Evolutionary conservation across 352 stramenopile species (phyloP).

Genomic region (Phytophthora multivora): DNA sequence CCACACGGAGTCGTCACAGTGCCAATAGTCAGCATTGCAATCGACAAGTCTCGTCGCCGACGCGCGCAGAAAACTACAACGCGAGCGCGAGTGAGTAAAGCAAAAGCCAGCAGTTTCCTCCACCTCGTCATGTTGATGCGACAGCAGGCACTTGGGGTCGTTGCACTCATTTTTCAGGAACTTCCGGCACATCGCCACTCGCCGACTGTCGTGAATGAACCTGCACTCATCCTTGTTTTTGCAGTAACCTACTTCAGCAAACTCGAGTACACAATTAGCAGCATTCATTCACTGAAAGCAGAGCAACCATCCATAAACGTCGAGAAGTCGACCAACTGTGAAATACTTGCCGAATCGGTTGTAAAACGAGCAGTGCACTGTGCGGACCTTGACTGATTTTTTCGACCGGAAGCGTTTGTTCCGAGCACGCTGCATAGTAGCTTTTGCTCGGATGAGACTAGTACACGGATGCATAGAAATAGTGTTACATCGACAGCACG

Average conservation of each 20-base stretch:
- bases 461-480: conserved; percentile 5
- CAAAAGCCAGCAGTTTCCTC: conserved; percentile 21
- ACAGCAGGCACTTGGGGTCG: conserved; percentile 66
- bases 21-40: conserved; percentile 22
- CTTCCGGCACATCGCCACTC: conserved; percentile 80
- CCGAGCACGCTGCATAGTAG: conserved; percentile 54
- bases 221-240: conserved; percentile 82
- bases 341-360: conserved; percentile 76
- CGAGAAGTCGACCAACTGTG: not conserved
- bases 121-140: conserved; percentile 80
- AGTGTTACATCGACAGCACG: not conserved
- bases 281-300: conserved; percentile 5
- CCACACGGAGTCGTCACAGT: conserved; percentile 29
- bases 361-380: conserved; percentile 84
- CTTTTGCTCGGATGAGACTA: conserved; percentile 51
- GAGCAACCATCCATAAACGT: not conserved
- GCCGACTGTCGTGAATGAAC: conserved; percentile 86
- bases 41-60: conserved; percentile 13
- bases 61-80: conserved; percentile 4
- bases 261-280: conserved; percentile 16
- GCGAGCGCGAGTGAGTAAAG: conserved; percentile 15
- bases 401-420: conserved; percentile 41
- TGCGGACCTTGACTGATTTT: conserved; percentile 46
- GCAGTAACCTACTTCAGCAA: conserved; percentile 61
- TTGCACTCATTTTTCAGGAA: conserved; percentile 73